phyloP scores from a whole-genome alignment of 2,329 filamentous ascomycete genomes.

The Fusarium sp. region DNA sequence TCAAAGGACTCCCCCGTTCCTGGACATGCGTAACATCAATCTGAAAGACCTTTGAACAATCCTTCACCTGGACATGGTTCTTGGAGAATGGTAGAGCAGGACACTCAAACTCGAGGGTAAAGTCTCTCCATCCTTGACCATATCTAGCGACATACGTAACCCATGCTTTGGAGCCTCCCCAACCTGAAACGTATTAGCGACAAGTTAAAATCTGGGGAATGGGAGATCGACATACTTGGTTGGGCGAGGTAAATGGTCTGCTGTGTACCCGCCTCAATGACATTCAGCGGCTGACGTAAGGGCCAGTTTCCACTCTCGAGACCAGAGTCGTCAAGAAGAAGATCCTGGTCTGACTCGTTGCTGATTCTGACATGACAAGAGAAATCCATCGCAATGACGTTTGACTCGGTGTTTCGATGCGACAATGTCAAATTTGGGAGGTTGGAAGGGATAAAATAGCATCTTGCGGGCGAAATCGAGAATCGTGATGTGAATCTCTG shows the following conservation, averaged over 20 bases:
- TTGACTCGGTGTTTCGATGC: fast-evolving
- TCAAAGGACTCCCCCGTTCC: conserved; percentile 20
- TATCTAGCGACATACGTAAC: conserved; percentile 20
- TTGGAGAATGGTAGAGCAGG: conserved; percentile 18
- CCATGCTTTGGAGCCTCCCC: conserved; percentile 29
- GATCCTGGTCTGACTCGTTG: conserved; percentile 23
- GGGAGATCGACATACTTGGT: conserved; percentile 6
- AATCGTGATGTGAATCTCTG: conserved; percentile 2
- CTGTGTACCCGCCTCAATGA: conserved; percentile 22
- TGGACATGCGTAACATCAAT: conserved; percentile 24
- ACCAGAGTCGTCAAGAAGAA: conserved; percentile 28
- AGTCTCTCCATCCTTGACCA: conserved; percentile 21
- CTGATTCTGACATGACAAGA: conserved; percentile 24
- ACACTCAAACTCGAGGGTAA: conserved; percentile 31
- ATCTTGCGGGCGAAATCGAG: neutral
- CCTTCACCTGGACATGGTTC: conserved; percentile 17
- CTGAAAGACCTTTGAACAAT: conserved; percentile 11
- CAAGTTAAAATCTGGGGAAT: neutral
- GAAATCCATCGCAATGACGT: conserved; percentile 7
- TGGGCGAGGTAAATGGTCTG: conserved; percentile 25
- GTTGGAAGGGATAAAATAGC: neutral
- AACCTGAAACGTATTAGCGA: conserved; percentile 2
- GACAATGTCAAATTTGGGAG: neutral
- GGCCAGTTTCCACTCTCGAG: conserved; percentile 25
- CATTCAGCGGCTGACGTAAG: conserved; percentile 29